A percentile compares a stretch with the other conserved stretches of the same genome.
Evolutionary conservation across 176 grass and related monocot species (phyloP).

Genomic region (Leersia perrieri): DNA sequence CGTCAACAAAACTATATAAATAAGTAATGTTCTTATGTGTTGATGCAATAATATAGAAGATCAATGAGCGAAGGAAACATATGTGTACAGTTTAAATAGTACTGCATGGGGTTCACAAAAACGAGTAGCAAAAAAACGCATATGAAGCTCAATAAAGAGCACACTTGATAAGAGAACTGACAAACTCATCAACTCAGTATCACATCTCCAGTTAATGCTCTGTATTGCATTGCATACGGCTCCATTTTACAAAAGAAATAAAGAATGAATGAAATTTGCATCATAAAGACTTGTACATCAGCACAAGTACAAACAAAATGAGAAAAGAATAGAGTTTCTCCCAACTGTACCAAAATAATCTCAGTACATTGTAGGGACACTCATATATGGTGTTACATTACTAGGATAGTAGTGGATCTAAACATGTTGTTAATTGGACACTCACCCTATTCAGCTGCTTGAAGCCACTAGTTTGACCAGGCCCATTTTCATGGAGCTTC

Average conservation of each 20-base stretch:
- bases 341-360: slow-evolving; percentile 38
- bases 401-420: not conserved
- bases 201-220: slow-evolving; percentile 6
- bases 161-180: not conserved
- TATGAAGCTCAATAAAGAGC: not conserved
- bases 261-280: slow-evolving; percentile 29
- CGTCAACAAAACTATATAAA: not conserved
- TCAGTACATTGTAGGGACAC: slow-evolving; percentile 25
- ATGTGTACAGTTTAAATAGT: not conserved
- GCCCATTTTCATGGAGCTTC: slow-evolving; percentile 25
- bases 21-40: not conserved
- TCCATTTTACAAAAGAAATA: slow-evolving; percentile 17
- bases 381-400: slow-evolving; percentile 12
- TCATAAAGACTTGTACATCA: slow-evolving; percentile 34
- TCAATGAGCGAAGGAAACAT: not conserved
- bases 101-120: not conserved
- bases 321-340: not conserved
- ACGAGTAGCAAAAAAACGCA: not conserved
- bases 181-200: not conserved
- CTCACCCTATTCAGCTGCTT: slow-evolving; percentile 16
- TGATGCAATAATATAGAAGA: not conserved
- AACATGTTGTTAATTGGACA: slow-evolving; percentile 20
- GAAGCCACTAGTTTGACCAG: not conserved
- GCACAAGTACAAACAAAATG: slow-evolving; percentile 3
- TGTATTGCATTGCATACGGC: not conserved